Base-by-base conservation (phyloP, 2,329 filamentous ascomycete species). In the Fusarium caatingaense region DNA sequence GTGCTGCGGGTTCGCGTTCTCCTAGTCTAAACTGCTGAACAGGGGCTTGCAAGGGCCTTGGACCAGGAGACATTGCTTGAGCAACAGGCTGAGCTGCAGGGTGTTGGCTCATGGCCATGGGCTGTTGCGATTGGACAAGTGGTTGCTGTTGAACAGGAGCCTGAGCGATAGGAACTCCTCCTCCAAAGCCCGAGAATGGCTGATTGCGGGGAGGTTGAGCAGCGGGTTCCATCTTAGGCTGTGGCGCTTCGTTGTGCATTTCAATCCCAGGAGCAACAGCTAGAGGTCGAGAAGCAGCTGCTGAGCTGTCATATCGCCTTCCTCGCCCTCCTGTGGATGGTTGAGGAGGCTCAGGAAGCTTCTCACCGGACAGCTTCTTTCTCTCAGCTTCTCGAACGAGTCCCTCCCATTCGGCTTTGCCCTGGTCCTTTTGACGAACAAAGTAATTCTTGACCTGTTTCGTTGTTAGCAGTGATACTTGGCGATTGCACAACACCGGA, bases 391-490 rank as follows among this genome's bases (percentile, higher is more conserved):
- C 88, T 53, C 81, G 81, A 3, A 89, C 87, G 61, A 91, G 84
- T 8, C 78, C 78, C 64, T 89, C 88, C 85, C 87, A 91, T 53
- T 90, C 88, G 5, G 81, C 79, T 70, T 87, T 88, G 20, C 82
- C 81, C 65, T 85, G 83, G 69, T 91, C 89, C 74, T 89, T 88
- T 72, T 90, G 87, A 7, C 89, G 85, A 25, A 86, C 83, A 70
- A 87, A 92, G 74, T 90, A 91, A 73, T 92, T 92, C 74, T 91
- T 91, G 25, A 91, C 89, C 88, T 91, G 74, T 71, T 20, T 48
- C 37, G 10, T 16, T 28, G 42, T 74, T 57, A 75, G 66, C 27
- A 55, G 21, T 37, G n/a, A 23, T 12, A 51, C 28, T 12, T 13
- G 2, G 30, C 8, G 20, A 50, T 32, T 8, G 20, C 37, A 15